Percentiles rank a stretch among this genome's conserved stretches.
These are phyloP conservation scores for Trichoderma sp. DNA, from an alignment of 2,329 filamentous ascomycete genomes.

Conservation along the genomic window DNA sequence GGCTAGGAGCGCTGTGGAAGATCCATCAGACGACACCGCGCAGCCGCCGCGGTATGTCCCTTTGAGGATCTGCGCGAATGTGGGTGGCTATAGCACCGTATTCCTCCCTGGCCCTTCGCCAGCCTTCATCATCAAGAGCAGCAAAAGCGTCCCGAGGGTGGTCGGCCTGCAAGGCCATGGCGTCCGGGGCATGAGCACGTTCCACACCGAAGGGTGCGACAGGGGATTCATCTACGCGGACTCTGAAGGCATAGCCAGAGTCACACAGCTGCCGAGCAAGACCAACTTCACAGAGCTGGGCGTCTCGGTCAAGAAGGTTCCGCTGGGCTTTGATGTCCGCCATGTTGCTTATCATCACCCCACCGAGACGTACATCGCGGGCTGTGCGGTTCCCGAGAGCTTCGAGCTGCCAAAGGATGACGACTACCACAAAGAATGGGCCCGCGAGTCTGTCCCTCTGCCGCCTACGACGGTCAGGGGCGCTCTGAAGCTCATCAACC, in stretches of 20 bases:
- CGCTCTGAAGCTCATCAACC: constrained; percentile 75
- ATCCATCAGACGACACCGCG: constrained; percentile 54
- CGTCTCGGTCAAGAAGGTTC: constrained; percentile 72
- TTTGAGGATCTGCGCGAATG: constrained; percentile 60
- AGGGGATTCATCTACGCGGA: constrained; percentile 84
- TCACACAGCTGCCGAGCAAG: constrained; percentile 69
- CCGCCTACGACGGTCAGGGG: constrained; percentile 72
- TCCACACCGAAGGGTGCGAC: constrained; percentile 77
- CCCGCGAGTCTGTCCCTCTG: constrained; percentile 66
- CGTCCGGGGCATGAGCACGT: constrained; percentile 71
- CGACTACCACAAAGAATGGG: constrained; percentile 79
- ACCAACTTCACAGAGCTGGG: constrained; percentile 74
- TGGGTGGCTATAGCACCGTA: constrained; percentile 79
- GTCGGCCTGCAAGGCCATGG: constrained; percentile 70
- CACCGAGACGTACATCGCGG: constrained; percentile 74
- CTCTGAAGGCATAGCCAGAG: constrained; percentile 68
- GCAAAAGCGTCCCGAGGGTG: constrained; percentile 74
- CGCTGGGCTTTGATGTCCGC: constrained; percentile 69
- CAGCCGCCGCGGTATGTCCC: constrained; percentile 53
- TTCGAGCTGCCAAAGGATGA: constrained; percentile 89
- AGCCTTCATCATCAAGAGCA: constrained; percentile 79
- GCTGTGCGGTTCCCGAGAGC: constrained; percentile 65
- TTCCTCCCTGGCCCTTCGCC: constrained; percentile 81
- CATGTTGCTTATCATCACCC: constrained; percentile 75
- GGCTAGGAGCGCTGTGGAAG: constrained; percentile 58